Percentiles rank a stretch among this genome's conserved stretches.
Conservation (phyloP, 345 rosid species). For the Rubroshorea leprosula region DNA sequence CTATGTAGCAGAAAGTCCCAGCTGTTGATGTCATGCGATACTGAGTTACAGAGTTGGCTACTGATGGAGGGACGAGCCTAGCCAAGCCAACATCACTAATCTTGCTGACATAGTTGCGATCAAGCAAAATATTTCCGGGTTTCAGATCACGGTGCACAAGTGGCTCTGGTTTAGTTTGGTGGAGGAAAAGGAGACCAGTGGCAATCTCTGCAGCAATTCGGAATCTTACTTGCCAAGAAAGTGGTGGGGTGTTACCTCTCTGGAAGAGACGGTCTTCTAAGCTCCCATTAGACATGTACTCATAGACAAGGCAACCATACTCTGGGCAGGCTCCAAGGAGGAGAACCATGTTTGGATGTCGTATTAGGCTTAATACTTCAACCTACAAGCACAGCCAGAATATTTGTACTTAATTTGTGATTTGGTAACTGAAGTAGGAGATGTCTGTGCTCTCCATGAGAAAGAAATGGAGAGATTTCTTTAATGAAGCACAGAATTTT, state of each 20-base stretch:
- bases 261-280: slow-evolving; percentile 71
- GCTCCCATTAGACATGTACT: slow-evolving; percentile 90
- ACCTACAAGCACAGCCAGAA: slow-evolving; percentile 42
- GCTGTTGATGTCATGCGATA: slow-evolving; percentile 88
- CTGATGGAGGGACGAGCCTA: slow-evolving; percentile 87
- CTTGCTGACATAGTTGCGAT: slow-evolving; percentile 79
- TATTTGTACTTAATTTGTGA: too few relatives aligned
- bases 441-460: too few relatives aligned
- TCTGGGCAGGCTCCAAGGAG: slow-evolving; percentile 91
- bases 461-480: too few relatives aligned
- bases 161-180: slow-evolving; percentile 92
- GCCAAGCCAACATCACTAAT: slow-evolving; percentile 90
- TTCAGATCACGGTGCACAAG: slow-evolving; percentile 89
- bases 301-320: slow-evolving; percentile 82
- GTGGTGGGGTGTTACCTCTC: slow-evolving; percentile 42
- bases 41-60: slow-evolving; percentile 59
- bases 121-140: slow-evolving; percentile 84
- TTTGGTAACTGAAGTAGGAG: too few relatives aligned
- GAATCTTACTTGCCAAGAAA: slow-evolving; percentile 77
- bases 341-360: slow-evolving; percentile 96
- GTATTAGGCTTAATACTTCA: slow-evolving; percentile 69
- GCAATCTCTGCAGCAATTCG: slow-evolving; percentile 76
- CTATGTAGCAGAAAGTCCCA: slow-evolving; percentile 90
- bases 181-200: slow-evolving; percentile 81
- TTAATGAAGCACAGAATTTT: neutral